Conservation (phyloP, 495 filamentous ascomycete species). For the Penicillium dipodomyicola region DNA sequence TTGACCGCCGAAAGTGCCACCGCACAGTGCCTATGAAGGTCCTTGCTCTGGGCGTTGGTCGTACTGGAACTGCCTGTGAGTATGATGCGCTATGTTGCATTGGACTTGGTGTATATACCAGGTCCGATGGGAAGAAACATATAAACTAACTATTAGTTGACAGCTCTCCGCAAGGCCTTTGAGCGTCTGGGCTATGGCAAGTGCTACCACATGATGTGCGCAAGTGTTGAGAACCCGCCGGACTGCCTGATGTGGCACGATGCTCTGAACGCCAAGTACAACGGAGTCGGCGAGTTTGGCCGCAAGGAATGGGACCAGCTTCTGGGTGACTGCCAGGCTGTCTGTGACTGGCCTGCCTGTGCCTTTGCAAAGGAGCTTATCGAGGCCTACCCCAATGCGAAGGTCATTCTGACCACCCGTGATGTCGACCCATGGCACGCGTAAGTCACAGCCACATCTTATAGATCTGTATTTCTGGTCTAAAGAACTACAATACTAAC, state of each 20-base stretch:
- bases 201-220: slow-evolving; percentile 67
- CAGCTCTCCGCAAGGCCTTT: slow-evolving; percentile 59
- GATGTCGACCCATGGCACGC: slow-evolving; percentile 60
- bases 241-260: slow-evolving; percentile 64
- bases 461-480: background rate
- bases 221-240: slow-evolving; percentile 57
- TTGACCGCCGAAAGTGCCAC: slow-evolving; percentile 60
- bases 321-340: slow-evolving; percentile 62
- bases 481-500: background rate
- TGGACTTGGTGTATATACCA: background rate
- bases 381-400: slow-evolving; percentile 67
- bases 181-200: slow-evolving; percentile 58
- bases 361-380: slow-evolving; percentile 67
- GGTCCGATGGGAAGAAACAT: background rate
- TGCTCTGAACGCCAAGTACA: slow-evolving; percentile 63
- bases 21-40: slow-evolving; percentile 66
- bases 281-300: slow-evolving; percentile 58
- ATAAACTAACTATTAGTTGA: slow-evolving; percentile 16
- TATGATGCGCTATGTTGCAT: slow-evolving; percentile 5
- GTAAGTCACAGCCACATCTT: slow-evolving; percentile 22
- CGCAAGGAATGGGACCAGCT: slow-evolving; percentile 67
- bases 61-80: slow-evolving; percentile 68
- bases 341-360: slow-evolving; percentile 65
- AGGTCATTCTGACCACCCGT: slow-evolving; percentile 62
- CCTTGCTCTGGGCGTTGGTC: slow-evolving; percentile 58